Percentiles rank a stretch among this genome's conserved stretches.
These are phyloP conservation scores for Plicaturopsis crispa DNA, from an alignment of 768 basidiomycete species.

Conservation along the genomic window DNA sequence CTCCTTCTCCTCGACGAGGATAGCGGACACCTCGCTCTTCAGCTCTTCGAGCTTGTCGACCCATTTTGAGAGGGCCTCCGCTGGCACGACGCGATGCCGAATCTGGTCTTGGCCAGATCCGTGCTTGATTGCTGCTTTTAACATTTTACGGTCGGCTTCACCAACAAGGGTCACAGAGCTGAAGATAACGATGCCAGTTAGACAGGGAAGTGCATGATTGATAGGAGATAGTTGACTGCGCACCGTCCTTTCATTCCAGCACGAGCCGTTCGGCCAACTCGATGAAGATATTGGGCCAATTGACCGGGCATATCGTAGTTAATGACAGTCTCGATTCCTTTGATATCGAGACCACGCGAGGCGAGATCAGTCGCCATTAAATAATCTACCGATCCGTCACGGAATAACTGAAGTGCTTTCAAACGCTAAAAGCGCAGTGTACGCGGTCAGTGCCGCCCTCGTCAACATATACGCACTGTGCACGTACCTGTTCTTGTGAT, in stretches of 20 bases:
- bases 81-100: conserved; percentile 80
- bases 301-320: conserved; percentile 99
- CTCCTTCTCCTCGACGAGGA: conserved; percentile 89
- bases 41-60: conserved; percentile 57
- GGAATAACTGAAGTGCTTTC: conserved; percentile 77
- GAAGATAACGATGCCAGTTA: conserved; percentile 3
- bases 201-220: background rate
- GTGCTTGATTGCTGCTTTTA: conserved; percentile 93
- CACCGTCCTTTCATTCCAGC: conserved; percentile 90
- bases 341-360: conserved; percentile 93
- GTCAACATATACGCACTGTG: background rate
- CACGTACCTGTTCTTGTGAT: conserved; percentile 84
- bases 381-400: conserved; percentile 83
- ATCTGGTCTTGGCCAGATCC: conserved; percentile 72
- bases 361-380: conserved; percentile 96
- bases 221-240: conserved; percentile 23
- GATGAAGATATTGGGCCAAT: conserved; percentile 89
- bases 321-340: conserved; percentile 94
- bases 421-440: conserved; percentile 52
- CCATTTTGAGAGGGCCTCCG: conserved; percentile 69
- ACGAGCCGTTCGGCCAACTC: conserved; percentile 95
- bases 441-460: conserved; percentile 1
- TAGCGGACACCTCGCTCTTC: conserved; percentile 69
- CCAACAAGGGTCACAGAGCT: conserved; percentile 95
- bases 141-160: conserved; percentile 92